Conservation (phyloP, 2,329 filamentous ascomycete species). For the Chaetomiaceae sp. region DNA sequence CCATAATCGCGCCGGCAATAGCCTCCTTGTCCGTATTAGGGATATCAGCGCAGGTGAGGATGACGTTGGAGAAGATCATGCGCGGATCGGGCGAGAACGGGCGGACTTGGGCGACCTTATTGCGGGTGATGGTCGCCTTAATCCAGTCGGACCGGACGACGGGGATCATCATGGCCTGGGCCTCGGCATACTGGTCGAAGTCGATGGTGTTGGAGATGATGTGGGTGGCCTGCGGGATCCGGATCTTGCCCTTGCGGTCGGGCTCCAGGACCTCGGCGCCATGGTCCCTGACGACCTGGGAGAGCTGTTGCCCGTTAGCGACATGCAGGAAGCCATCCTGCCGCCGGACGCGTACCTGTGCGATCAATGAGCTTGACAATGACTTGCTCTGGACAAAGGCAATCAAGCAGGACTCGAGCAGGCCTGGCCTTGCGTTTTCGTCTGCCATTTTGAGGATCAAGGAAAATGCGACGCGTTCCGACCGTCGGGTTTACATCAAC, state of each 20-base stretch:
- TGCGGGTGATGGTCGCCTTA: constrained; percentile 61
- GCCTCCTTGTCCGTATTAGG: constrained; percentile 85
- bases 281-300: constrained; percentile 39
- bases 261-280: constrained; percentile 48
- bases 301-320: constrained; percentile 16
- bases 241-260: constrained; percentile 45
- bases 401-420: constrained; percentile 23
- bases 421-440: constrained; percentile 8
- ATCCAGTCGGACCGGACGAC: constrained; percentile 84
- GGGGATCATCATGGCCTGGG: constrained; percentile 72
- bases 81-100: constrained; percentile 87
- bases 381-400: constrained; percentile 28
- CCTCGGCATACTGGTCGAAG: constrained; percentile 78
- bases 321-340: not conserved
- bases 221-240: constrained; percentile 48
- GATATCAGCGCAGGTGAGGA: constrained; percentile 77
- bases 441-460: constrained; percentile 20
- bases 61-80: constrained; percentile 82
- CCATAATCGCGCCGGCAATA: constrained; percentile 83
- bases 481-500: constrained; percentile 17
- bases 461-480: constrained; percentile 12
- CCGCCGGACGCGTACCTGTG: constrained; percentile 14
- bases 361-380: constrained; percentile 21
- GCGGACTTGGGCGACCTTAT: constrained; percentile 70
- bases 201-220: constrained; percentile 72